Evolutionary conservation across 2,329 filamentous ascomycete species (phyloP), one percentile per base, ranked within the genome.

Genomic region (Colletotrichum sp.): DNA sequence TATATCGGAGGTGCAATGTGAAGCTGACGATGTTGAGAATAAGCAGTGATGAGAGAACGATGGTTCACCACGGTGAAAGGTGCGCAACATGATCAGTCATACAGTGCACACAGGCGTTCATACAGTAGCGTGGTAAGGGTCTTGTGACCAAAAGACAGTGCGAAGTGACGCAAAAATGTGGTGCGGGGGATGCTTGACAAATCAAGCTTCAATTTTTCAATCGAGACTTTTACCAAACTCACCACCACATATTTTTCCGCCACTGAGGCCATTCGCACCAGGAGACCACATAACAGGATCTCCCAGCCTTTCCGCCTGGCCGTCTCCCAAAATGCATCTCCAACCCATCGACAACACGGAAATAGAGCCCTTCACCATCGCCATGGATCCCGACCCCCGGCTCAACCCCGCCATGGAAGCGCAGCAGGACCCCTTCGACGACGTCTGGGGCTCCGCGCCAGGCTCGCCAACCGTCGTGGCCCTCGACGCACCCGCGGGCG

Each of bases 371-470:
- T 77, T 77, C 59, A 75, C 76, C 69, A 73, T 64, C 55, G 57
- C 76, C 76, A 77, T 78, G 72, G 60, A 66, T 10, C 59, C 69
- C 30, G 75, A 62, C 18, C 52, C 71, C 21, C 36, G 66, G 44
- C 26, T 66, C 52, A 66, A 69, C 28, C 32, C 60, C 49, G 57
- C 71, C n/a, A 49, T 49, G 44, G 44, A 49, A 26, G 70, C 66
- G 28, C n/a, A 21, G 18, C 71, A 72, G 52, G 75, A 74, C 64
- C 75, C 55, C 28, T 73, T 80, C 52, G 79, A 80, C 64, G 79
- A 80, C 64, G 76, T 80, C 72, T 80, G 78, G 79, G 79, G 77
- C 28, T 78, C 77, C 13, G 76, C 60, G 57, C 77, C 67, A 12
- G 60, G 65, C 49, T 67, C 77, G 64, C 72, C 74, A 28, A 70